Percentiles rank a stretch among this genome's conserved stretches.
Conservation (phyloP, 805 yeast species). For the Debaryomyces castellii region DNA sequence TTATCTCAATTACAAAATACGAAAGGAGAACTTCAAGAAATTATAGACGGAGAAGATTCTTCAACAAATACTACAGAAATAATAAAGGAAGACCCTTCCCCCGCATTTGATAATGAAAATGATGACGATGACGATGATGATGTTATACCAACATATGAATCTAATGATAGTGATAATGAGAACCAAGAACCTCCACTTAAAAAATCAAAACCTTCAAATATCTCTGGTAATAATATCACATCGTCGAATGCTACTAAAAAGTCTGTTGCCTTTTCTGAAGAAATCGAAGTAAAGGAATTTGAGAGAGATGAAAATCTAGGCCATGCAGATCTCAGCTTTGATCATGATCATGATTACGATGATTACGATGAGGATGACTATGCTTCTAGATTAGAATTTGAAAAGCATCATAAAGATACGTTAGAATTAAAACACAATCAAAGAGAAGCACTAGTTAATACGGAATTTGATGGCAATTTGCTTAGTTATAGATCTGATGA, state of each 20-base stretch:
- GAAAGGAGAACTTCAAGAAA: slow-evolving; percentile 30
- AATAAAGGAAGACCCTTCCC: slow-evolving; percentile 27
- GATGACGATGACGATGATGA: slow-evolving; percentile 23
- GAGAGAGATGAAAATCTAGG: slow-evolving; percentile 36
- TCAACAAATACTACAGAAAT: not conserved
- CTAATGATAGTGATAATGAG: slow-evolving; percentile 18
- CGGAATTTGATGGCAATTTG: not conserved
- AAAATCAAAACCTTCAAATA: slow-evolving; percentile 17
- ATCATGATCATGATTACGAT: slow-evolving; percentile 13
- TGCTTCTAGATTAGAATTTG: slow-evolving; percentile 16
- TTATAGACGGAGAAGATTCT: slow-evolving; percentile 16
- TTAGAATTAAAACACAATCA: slow-evolving; percentile 29
- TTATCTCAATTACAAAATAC: slow-evolving; percentile 26
- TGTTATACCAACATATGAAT: slow-evolving; percentile 21
- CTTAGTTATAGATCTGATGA: not conserved
- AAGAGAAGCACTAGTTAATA: not conserved
- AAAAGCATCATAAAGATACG: slow-evolving; percentile 29
- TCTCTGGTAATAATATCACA: slow-evolving; percentile 9
- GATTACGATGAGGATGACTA: slow-evolving; percentile 15
- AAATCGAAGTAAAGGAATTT: slow-evolving; percentile 41
- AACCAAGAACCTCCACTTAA: slow-evolving; percentile 12
- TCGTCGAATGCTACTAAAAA: slow-evolving; percentile 26
- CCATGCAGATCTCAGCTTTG: not conserved
- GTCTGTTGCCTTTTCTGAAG: slow-evolving; percentile 41
- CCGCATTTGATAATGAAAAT: slow-evolving; percentile 20